Evolutionary conservation across 108 stramenopile species (phyloP).

Genomic region (Conticribra guillardii): DNA sequence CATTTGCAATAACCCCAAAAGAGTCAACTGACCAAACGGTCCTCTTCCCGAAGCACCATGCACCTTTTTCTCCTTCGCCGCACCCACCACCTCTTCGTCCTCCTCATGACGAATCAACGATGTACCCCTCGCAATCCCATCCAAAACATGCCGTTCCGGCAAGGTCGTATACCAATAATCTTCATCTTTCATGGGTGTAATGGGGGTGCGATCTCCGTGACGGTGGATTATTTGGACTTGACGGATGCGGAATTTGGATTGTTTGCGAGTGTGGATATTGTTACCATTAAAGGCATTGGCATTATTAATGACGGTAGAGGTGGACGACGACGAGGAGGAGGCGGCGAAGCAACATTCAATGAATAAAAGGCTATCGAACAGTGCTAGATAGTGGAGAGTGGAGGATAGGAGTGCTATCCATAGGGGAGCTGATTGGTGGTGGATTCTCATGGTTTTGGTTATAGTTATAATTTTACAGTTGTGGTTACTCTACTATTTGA

Average conservation of each 20-base stretch:
- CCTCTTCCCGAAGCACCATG: constrained; percentile 68
- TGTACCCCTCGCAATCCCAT: constrained; percentile 57
- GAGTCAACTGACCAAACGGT: constrained; percentile 80
- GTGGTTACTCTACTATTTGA: no score
- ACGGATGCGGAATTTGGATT: constrained; percentile 13
- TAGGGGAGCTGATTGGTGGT: no score
- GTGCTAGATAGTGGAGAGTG: background rate
- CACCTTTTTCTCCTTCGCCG: background rate
- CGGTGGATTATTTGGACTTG: constrained; percentile 77
- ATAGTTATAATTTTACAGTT: no score
- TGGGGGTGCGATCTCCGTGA: constrained; percentile 85
- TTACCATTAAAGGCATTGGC: background rate
- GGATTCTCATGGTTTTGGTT: no score
- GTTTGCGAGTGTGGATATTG: background rate
- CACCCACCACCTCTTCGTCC: constrained; percentile 1
- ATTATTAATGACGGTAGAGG: background rate
- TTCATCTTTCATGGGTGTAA: constrained; percentile 77
- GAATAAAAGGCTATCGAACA: background rate
- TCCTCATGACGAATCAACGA: constrained; percentile 25
- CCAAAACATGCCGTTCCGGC: constrained; percentile 51
- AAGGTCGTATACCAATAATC: constrained; percentile 62
- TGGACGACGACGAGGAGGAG: background rate
- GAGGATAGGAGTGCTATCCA: no score
- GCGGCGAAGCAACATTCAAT: background rate
- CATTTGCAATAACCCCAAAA: constrained; percentile 82